Base-by-base conservation (phyloP, 306 rosid species). In the Begonia masoniana region DNA sequence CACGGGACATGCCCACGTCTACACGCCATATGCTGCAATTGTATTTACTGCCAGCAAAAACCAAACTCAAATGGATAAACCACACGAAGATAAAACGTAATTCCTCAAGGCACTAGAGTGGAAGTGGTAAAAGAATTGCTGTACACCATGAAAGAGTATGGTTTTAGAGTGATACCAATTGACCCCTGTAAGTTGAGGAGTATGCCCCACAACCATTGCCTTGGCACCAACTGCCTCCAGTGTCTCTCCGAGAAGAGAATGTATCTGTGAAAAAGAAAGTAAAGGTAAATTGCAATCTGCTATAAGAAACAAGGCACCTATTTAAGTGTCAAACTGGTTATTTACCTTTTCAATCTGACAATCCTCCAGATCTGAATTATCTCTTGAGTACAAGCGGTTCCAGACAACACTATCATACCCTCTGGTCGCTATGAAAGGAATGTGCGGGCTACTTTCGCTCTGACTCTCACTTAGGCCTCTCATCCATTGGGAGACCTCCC, bases 1-100 rank as follows among this genome's bases (percentile, higher is more conserved):
- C 96, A 14, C 92, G 65, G n/a, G 99, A 91, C 99, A 91, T 91
- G 63, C 99, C 99, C 43, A 91, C 94, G 43, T 91, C 99, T 23
- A 91, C 54, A n/a, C 99, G 76, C 99, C 99, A 91, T 69, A 91
- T 79, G 81, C 89, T 83, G 65, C 96, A 75, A 62, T 91, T 64
- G 74, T 83, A 91, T 77, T 86, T 74, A 72, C 99, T 91, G 88
- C 63, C 60, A 36, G 14, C 12, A 24, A 59, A 51, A 66, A 58
- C 15, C 10, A 31, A 59, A 56, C 15, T 55, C 13, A n/a, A 35
- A 51, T 15, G 12, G 41, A n/a, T 45, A 7, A 45, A 45, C 49
- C n/a, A 3, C 49, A 1, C 24, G 24, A 21, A 21, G 4, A 21
- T 21, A 21, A 21, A 21, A 21, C 2, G 24, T 21, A 1, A 48